Conservation (phyloP, 306 rosid genomes). For the Prunus davidiana region DNA sequence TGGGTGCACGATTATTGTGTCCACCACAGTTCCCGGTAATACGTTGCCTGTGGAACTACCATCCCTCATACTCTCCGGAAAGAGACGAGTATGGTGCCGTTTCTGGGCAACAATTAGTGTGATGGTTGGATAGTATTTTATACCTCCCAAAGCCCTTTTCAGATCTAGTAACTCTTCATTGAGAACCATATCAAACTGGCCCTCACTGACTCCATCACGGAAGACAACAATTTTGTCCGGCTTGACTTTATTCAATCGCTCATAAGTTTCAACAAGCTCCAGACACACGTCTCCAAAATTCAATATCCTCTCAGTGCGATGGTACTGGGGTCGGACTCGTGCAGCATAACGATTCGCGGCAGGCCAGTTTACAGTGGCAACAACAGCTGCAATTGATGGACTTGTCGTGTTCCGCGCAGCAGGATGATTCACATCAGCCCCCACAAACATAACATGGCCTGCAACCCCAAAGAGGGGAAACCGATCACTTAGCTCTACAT, state of each 20-base stretch:
- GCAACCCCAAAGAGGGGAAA: slow-evolving; percentile 43
- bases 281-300: slow-evolving; percentile 58
- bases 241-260: slow-evolving; percentile 35
- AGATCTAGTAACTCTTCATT: slow-evolving; percentile 65
- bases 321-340: slow-evolving; percentile 52
- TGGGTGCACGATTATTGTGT: slow-evolving; percentile 54
- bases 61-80: slow-evolving; percentile 38
- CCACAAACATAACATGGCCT: slow-evolving; percentile 68
- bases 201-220: slow-evolving; percentile 78
- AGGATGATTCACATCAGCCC: slow-evolving; percentile 91
- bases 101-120: slow-evolving; percentile 77
- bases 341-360: slow-evolving; percentile 79
- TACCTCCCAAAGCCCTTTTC: slow-evolving; percentile 32
- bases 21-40: slow-evolving; percentile 77
- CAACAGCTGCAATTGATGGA: slow-evolving; percentile 79
- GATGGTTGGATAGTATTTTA: slow-evolving; percentile 47
- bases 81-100: slow-evolving; percentile 70
- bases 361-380: slow-evolving; percentile 79
- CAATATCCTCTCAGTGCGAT: slow-evolving; percentile 48
- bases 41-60: slow-evolving; percentile 45
- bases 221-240: slow-evolving; percentile 60
- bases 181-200: slow-evolving; percentile 86
- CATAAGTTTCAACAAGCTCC: slow-evolving; percentile 58
- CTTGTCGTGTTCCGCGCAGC: slow-evolving; percentile 37
- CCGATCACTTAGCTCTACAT: slow-evolving; percentile 54